Evolutionary conservation across 2,329 filamentous ascomycete genomes (phyloP).

Genomic region (Aureobasidium sp.): DNA sequence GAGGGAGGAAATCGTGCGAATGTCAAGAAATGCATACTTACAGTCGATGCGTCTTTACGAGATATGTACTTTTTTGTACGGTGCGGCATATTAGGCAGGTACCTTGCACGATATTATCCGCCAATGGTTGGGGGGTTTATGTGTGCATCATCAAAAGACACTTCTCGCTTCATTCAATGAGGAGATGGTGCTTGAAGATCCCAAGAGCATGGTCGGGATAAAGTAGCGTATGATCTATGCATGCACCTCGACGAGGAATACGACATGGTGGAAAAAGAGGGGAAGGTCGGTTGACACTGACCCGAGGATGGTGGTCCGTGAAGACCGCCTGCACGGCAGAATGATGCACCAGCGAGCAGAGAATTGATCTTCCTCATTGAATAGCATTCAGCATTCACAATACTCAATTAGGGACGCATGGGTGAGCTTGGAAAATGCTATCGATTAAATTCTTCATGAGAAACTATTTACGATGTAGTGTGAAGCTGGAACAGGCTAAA

Average conservation of each 20-base stretch:
- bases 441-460: not conserved
- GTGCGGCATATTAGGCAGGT: not conserved
- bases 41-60: not conserved
- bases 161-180: not conserved
- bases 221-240: not conserved
- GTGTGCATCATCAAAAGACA: not conserved
- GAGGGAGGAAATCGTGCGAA: not conserved
- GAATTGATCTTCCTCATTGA: not conserved
- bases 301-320: not conserved
- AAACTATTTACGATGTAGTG: not conserved
- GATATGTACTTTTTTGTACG: not conserved
- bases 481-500: not conserved
- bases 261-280: not conserved
- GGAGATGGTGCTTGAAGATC: not conserved
- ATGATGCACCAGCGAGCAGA: not conserved
- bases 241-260: not conserved
- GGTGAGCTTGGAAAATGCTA: not conserved
- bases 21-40: not conserved
- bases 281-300: not conserved
- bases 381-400: too few species aligned
- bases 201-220: not conserved
- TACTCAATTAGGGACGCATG: not conserved
- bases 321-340: not conserved
- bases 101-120: constrained; percentile 6
- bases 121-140: not conserved